These are phyloP conservation scores for Lasiodiplodia hormozganensis DNA, from an alignment of 2,329 filamentous ascomycete genomes.

Conservation along the genomic window DNA sequence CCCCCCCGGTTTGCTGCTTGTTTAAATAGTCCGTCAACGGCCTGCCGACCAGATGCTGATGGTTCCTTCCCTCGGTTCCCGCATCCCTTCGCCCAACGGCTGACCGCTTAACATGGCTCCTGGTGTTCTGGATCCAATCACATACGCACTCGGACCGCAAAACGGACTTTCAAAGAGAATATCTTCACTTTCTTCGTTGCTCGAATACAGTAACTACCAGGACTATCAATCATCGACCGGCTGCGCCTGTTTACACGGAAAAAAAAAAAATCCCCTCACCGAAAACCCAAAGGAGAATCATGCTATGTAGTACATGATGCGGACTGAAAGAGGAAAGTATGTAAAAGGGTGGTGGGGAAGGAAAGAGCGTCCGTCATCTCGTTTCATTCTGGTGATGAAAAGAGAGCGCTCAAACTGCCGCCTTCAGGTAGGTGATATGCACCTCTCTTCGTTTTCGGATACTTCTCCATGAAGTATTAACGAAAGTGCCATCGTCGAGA, in stretches of 20 bases:
- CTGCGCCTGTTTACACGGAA: conserved; percentile 14
- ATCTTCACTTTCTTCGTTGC: conserved; percentile 26
- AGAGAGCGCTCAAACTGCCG: conserved; percentile 5
- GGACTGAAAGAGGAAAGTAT: not conserved
- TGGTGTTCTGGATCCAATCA: not conserved
- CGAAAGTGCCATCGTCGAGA: conserved; percentile 7
- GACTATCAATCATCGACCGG: conserved; percentile 19
- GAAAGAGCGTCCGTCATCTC: conserved; percentile 4
- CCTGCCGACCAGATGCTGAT: not conserved
- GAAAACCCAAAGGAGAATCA: conserved; percentile 21
- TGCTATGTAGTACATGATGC: conserved; percentile 21
- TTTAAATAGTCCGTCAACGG: conserved; percentile 12
- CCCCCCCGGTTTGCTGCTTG: not conserved
- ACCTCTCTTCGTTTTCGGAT: not conserved
- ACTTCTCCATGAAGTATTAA: not conserved
- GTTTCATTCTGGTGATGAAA: not conserved
- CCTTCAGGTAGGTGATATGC: not conserved
- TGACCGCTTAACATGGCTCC: not conserved
- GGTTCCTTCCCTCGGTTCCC: not conserved
- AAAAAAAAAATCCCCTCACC: not conserved
- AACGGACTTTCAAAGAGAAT: not conserved
- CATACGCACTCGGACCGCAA: not conserved
- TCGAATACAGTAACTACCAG: not conserved
- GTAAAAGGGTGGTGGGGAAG: not conserved
- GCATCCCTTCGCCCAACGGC: not conserved